phyloP scores from a whole-genome alignment of 305 asterid genomes.

The Ilex paraguariensis region DNA sequence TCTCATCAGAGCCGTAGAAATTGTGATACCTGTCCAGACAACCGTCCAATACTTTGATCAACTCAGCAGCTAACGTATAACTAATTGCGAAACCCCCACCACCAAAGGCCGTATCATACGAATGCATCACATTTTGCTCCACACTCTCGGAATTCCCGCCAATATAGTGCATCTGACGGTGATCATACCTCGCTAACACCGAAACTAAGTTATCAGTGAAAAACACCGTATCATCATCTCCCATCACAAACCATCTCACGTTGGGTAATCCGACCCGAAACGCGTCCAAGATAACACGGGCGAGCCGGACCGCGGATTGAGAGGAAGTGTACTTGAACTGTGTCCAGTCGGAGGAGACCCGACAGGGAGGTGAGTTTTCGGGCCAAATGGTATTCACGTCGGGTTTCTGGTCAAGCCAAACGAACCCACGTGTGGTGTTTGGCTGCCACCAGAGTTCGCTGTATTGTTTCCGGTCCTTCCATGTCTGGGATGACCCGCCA shows the following conservation, averaged over 20 bases:
- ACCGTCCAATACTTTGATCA: conserved; percentile 51
- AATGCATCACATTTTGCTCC: conserved; percentile 70
- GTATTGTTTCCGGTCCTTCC: conserved; percentile 51
- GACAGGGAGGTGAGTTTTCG: conserved; percentile 27
- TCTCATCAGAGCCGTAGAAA: conserved; percentile 85
- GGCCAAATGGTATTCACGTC: conserved; percentile 13
- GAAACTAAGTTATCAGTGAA: conserved; percentile 62
- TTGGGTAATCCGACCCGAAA: conserved; percentile 54
- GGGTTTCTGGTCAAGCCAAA: conserved; percentile 52
- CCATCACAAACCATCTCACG: conserved; percentile 95
- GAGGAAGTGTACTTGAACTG: conserved; percentile 40
- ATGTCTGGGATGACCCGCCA: conserved; percentile 62
- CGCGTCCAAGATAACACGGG: conserved; percentile 63
- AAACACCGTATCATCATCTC: conserved; percentile 89
- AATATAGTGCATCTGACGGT: conserved; percentile 64
- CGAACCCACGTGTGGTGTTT: conserved; percentile 59
- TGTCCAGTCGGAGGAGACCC: conserved; percentile 67
- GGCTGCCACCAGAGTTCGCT: conserved; percentile 89
- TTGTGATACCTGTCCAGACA: conserved; percentile 63
- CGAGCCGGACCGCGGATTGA: conserved; percentile 58
- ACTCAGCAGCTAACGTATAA: conserved; percentile 59
- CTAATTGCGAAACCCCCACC: conserved; percentile 91
- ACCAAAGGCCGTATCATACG: conserved; percentile 87
- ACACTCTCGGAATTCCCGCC: conserved; percentile 88
- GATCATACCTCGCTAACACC: conserved; percentile 64